Base-by-base conservation (phyloP, 1,284 basidiomycete species). In the Rhizoctonia solani region DNA sequence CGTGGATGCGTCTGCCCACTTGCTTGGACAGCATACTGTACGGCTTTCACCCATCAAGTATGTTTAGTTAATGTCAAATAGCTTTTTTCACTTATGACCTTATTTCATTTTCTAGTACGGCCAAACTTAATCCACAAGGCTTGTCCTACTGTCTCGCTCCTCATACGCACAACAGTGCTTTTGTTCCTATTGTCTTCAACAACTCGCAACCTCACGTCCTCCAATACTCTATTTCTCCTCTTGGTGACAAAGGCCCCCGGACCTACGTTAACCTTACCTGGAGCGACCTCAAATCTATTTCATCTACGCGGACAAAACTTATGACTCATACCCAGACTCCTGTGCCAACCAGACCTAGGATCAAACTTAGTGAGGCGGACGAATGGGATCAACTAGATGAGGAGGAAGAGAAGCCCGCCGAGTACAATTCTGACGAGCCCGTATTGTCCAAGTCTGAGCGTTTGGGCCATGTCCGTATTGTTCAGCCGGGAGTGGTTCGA, bases 21-120 rank as follows among this genome's bases (percentile, higher is more conserved):
- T 95, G n/a, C 83, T 89, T 37, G 93, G 92, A 23, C 90, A 93
- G 77, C 92, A 94, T 74, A 95, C 92, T 1, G 88, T 95, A 59
- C 88, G 89, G 72, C 90, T 94, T 82, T 92, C 92, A 2, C 93
- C 93, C 19, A 91, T 92, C 70, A 89, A 72, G 75, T 74, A 56
- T 41, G 73, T 72, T 16, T 34, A 44, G 46, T 39, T 4, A 29
- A 16, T 21, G 23, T 30, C 30, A 14, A 59, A n/a, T n/a, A n/a
- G n/a, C n/a, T 41, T 46, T 54, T 6, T 49, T 11, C 9, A 23
- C 21, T n/a, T 54, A 50, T 41, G 25, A 34, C 9, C 32, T 19
- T 25, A 6, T 69, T 69, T 30, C 23, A 29, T 21, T 54, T 39
- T 8, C 16, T 58, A 80, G 90, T 74, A 95, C 93, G 0, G 93